Percentiles rank a stretch among this genome's conserved stretches.
Conservation (phyloP, 257 asterid species). For the Thymus quinquecostatus region DNA sequence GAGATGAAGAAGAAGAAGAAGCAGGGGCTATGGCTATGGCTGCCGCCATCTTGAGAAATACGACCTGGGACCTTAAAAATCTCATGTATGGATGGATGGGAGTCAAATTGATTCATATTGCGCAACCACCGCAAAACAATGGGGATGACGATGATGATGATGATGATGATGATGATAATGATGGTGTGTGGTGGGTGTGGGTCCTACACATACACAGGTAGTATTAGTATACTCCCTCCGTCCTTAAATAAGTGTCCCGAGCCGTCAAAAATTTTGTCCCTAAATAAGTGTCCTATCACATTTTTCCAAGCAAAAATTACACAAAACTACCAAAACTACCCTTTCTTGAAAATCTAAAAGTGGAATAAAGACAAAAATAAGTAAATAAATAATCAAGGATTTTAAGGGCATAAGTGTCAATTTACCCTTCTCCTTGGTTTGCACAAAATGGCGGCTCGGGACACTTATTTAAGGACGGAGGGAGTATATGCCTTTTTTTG, state of each 20-base stretch:
- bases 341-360: too few relatives aligned
- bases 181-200: constrained; percentile 34
- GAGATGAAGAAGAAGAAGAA: background rate
- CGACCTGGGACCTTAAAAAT: constrained; percentile 59
- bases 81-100: background rate
- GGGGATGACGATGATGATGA: constrained; percentile 10
- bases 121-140: constrained; percentile 49
- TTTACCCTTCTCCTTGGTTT: too few relatives aligned
- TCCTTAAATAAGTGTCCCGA: too few relatives aligned
- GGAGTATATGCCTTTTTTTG: background rate
- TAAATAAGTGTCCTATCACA: too few relatives aligned
- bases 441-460: too few relatives aligned
- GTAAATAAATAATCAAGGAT: too few relatives aligned
- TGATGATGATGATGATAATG: constrained; percentile 36
- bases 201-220: background rate
- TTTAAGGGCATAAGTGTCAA: too few relatives aligned
- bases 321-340: too few relatives aligned
- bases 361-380: too few relatives aligned
- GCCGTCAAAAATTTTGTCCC: too few relatives aligned
- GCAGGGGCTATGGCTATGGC: constrained; percentile 19
- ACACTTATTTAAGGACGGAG: too few relatives aligned
- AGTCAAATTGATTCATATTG: constrained; percentile 2
- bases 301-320: too few relatives aligned
- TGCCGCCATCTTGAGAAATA: constrained; percentile 42
- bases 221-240: background rate